phyloP scores from a whole-genome alignment of 345 rosid species.

The Draba incana region DNA sequence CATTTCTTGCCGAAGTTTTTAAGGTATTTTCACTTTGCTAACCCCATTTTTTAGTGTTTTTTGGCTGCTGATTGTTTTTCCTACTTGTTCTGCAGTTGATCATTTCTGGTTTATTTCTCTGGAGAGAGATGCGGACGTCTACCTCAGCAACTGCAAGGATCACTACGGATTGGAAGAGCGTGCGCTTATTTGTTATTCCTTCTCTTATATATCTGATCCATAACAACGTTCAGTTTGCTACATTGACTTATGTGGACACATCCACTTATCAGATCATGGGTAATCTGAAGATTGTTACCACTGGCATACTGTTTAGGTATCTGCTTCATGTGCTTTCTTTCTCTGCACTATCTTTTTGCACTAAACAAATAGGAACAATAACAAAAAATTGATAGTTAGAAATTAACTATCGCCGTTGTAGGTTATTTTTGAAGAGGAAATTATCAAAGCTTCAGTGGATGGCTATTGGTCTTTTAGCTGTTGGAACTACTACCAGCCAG shows the following conservation, averaged over 20 bases:
- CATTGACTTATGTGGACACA: conserved; percentile 83
- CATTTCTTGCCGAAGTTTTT: conserved; percentile 88
- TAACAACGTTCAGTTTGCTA: conserved; percentile 95
- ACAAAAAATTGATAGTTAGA: too few relatives aligned
- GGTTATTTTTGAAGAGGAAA: conserved; percentile 72
- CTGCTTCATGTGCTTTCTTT: background rate
- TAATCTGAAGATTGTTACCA: conserved; percentile 93
- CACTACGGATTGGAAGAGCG: conserved; percentile 87
- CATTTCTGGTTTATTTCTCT: conserved; percentile 78
- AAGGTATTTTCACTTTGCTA: conserved; percentile 54
- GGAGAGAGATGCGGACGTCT: conserved; percentile 61
- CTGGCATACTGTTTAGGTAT: conserved; percentile 88
- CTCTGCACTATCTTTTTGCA: background rate
- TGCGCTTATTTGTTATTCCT: conserved; percentile 82
- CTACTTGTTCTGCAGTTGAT: conserved; percentile 53
- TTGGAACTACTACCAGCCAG: conserved; percentile 95
- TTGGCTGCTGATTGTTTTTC: background rate
- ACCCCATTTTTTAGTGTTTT: background rate
- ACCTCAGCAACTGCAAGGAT: conserved; percentile 62
- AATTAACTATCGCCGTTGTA: conserved; percentile 21
- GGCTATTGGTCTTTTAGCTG: conserved; percentile 81
- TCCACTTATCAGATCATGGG: conserved; percentile 99
- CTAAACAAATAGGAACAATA: background rate
- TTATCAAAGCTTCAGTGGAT: conserved; percentile 83
- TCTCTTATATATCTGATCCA: conserved; percentile 86